phyloP scores from a whole-genome alignment of 768 basidiomycete genomes.

The Amanita molliuscula region DNA sequence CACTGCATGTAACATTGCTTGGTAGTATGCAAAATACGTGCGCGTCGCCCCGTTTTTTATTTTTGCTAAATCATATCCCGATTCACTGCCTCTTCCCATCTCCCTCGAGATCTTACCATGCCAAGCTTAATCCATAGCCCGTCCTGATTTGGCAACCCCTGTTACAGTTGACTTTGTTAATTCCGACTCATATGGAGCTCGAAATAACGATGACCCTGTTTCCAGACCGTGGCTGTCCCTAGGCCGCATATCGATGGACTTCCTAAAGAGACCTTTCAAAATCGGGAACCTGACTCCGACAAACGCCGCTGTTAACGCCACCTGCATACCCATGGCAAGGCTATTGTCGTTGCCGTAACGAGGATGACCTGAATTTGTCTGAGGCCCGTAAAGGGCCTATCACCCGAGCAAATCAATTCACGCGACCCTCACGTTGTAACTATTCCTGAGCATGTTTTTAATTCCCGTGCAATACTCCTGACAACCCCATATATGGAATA shows the following conservation, averaged over 20 bases:
- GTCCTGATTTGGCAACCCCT: not conserved
- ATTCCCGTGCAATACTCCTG: slow-evolving; percentile 1
- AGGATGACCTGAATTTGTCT: not conserved
- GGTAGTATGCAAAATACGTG: not conserved
- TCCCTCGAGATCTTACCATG: not conserved
- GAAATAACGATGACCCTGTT: too few species aligned
- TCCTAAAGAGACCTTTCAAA: not conserved
- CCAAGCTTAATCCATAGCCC: not conserved
- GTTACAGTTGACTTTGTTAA: not conserved
- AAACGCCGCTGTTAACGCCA: slow-evolving; percentile 4
- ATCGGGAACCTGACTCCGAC: not conserved
- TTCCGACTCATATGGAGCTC: not conserved
- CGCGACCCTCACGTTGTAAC: not conserved
- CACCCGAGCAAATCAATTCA: not conserved
- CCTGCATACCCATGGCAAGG: not conserved
- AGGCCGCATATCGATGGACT: not conserved
- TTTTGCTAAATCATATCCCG: not conserved
- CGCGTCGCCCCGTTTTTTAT: not conserved
- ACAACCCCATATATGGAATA: not conserved
- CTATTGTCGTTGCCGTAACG: slow-evolving; percentile 5
- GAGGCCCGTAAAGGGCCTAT: not conserved
- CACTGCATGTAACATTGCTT: not conserved
- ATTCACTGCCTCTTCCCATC: not conserved
- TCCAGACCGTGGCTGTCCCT: not conserved
- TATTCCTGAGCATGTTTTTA: slow-evolving; percentile 2